phyloP scores from a whole-genome alignment of 78 protist species.

The Mastigamoeba balamuthi region DNA sequence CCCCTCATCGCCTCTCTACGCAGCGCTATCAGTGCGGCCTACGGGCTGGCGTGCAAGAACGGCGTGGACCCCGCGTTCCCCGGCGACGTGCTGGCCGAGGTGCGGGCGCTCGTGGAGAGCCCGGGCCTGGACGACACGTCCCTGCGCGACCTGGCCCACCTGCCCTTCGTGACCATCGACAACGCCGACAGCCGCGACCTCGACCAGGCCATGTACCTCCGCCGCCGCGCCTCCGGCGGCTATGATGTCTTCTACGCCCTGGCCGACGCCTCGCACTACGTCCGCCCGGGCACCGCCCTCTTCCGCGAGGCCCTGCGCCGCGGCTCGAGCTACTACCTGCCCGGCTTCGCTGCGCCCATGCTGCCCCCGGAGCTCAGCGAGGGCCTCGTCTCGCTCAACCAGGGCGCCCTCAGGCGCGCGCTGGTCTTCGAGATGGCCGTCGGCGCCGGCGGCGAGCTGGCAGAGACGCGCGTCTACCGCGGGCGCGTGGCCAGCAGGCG shows the following conservation, averaged over 20 bases:
- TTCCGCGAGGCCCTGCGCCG: constrained; percentile 59
- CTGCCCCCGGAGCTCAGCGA: constrained; percentile 69
- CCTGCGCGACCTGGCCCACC: neutral
- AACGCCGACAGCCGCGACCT: neutral
- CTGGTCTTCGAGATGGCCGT: neutral
- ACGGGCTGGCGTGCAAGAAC: no score
- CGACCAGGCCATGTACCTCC: neutral
- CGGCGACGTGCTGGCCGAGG: neutral
- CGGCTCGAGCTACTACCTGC: constrained; percentile 73
- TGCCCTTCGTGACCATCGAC: neutral
- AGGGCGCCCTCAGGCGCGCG: constrained; percentile 8
- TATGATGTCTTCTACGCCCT: constrained; percentile 3
- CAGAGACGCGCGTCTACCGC: neutral
- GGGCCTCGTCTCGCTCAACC: constrained; percentile 71
- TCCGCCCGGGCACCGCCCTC: constrained; percentile 34
- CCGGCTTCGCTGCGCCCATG: constrained; percentile 78
- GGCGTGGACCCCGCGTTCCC: neutral
- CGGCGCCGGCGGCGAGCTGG: neutral
- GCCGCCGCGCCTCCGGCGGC: neutral
- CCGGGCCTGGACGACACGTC: neutral
- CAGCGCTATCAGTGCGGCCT: no score
- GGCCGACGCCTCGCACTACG: constrained; percentile 88
- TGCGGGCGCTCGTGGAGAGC: neutral
- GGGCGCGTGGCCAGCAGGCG: neutral
- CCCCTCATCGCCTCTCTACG: no score